These are phyloP conservation scores for Canavalia ensiformis DNA, from an alignment of 306 rosid genomes.

Conservation along the genomic window DNA sequence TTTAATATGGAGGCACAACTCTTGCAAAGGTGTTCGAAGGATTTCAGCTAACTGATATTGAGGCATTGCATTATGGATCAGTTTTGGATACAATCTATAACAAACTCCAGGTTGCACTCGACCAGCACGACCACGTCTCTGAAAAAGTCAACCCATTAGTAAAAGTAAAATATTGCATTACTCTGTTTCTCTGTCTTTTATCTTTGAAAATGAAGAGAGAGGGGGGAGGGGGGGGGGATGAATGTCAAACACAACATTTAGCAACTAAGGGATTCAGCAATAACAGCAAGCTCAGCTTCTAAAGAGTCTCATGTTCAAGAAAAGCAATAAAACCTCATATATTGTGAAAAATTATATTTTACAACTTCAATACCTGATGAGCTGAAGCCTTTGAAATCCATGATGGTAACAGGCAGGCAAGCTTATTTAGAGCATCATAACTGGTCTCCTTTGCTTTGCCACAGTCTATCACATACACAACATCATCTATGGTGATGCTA, in stretches of 20 bases:
- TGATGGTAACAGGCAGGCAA: constrained; percentile 91
- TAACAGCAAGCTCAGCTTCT: constrained; percentile 35
- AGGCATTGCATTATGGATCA: constrained; percentile 89
- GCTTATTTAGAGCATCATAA: constrained; percentile 95
- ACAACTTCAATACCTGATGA: constrained; percentile 76
- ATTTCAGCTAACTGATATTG: constrained; percentile 94
- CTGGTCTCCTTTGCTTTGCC: constrained; percentile 99
- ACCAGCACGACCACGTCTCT: constrained; percentile 99
- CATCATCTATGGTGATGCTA: constrained; percentile 97
- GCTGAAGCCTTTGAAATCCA: constrained; percentile 99
- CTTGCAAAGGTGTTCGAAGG: constrained; percentile 97
- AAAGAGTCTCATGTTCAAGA: constrained; percentile 24
- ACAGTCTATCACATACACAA: constrained; percentile 92
- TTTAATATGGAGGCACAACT: constrained; percentile 92
- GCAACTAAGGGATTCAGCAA: constrained; percentile 27
- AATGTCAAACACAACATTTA: constrained; percentile 32
- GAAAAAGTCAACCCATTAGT: constrained; percentile 52
- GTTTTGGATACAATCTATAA: constrained; percentile 86
- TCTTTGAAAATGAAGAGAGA: not conserved
- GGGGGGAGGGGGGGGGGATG: not conserved
- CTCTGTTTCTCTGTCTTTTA: constrained; percentile 33
- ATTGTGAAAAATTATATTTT: constrained; percentile 16
- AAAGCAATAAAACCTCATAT: constrained; percentile 32
- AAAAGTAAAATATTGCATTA: constrained; percentile 36
- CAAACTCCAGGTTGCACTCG: constrained; percentile 98